Conservation (phyloP, 225 moss, liverwort and hornwort species). For the Polytrichum commune region DNA sequence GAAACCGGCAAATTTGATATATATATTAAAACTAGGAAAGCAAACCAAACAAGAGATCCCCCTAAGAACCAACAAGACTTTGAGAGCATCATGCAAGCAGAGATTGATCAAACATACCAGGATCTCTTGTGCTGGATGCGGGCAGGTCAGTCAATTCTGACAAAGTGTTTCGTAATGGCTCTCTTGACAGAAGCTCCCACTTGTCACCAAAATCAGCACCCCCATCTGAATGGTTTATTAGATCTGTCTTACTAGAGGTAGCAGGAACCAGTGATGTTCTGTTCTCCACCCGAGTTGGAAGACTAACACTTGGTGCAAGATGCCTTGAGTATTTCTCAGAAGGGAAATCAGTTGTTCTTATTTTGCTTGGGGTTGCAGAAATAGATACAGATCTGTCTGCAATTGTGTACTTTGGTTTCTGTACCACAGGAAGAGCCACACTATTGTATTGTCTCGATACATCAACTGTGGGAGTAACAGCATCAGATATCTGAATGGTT, state of each 20-base stretch:
- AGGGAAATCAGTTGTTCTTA: not conserved
- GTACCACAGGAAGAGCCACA: constrained; percentile 3
- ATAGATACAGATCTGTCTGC: constrained; percentile 4
- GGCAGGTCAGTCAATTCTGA: constrained; percentile 2
- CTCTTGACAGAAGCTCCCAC: constrained; percentile 16
- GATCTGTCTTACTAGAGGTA: not conserved
- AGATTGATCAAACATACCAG: too few species aligned
- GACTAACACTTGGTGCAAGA: constrained; percentile 12
- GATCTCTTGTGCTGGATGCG: too few species aligned
- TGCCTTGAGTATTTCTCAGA: not conserved
- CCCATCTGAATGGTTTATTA: not conserved
- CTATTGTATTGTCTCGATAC: not conserved
- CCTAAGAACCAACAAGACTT: too few species aligned
- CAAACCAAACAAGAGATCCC: too few species aligned
- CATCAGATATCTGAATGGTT: not conserved
- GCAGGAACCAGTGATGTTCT: not conserved
- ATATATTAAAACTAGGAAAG: too few species aligned
- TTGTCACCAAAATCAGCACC: constrained; percentile 7
- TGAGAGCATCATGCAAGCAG: too few species aligned
- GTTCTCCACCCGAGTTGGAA: not conserved
- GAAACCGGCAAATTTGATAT: too few species aligned
- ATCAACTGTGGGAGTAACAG: too few species aligned
- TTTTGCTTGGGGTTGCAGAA: not conserved
- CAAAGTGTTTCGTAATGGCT: constrained; percentile 16
- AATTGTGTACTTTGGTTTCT: not conserved